Conservation (phyloP, 2,329 filamentous ascomycete genomes). For the Lecanicillium sp. region DNA sequence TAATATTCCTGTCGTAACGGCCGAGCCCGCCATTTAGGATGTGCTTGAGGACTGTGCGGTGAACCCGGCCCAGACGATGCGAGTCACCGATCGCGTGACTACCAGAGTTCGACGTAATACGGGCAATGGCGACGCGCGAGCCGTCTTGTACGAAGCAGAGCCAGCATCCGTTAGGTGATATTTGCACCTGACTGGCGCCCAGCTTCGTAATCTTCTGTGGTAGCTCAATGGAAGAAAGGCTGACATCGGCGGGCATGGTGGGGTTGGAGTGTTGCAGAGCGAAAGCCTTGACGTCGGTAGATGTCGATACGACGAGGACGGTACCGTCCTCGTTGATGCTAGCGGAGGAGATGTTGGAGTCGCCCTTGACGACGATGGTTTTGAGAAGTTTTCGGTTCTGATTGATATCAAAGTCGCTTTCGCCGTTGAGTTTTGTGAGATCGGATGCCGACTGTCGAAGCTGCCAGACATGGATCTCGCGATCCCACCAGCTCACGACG, state of each 20-base stretch:
- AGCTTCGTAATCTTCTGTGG: conserved; percentile 48
- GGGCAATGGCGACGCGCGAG: conserved; percentile 47
- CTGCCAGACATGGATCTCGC: conserved; percentile 78
- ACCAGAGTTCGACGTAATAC: conserved; percentile 19
- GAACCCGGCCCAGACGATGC: conserved; percentile 47
- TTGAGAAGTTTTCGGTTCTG: conserved; percentile 61
- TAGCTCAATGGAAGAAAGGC: conserved; percentile 64
- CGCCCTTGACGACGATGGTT: conserved; percentile 62
- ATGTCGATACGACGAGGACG: conserved; percentile 70
- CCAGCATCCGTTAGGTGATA: conserved; percentile 68
- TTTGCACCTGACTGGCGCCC: conserved; percentile 63
- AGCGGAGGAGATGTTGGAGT: conserved; percentile 76
- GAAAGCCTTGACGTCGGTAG: conserved; percentile 71
- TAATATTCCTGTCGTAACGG: conserved; percentile 71
- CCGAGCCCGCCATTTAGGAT: conserved; percentile 60
- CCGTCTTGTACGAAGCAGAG: conserved; percentile 59
- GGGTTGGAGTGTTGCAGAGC: conserved; percentile 50
- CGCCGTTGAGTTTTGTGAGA: conserved; percentile 35
- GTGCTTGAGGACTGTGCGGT: conserved; percentile 48
- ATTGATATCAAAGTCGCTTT: conserved; percentile 36
- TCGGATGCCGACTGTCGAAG: conserved; percentile 41
- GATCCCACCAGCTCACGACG: conserved; percentile 87
- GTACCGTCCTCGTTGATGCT: conserved; percentile 65
- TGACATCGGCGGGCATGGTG: conserved; percentile 52
- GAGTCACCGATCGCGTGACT: conserved; percentile 27